Evolutionary conservation across 2,329 filamentous ascomycete species (phyloP).

Genomic region (Nigrospora oryzae): DNA sequence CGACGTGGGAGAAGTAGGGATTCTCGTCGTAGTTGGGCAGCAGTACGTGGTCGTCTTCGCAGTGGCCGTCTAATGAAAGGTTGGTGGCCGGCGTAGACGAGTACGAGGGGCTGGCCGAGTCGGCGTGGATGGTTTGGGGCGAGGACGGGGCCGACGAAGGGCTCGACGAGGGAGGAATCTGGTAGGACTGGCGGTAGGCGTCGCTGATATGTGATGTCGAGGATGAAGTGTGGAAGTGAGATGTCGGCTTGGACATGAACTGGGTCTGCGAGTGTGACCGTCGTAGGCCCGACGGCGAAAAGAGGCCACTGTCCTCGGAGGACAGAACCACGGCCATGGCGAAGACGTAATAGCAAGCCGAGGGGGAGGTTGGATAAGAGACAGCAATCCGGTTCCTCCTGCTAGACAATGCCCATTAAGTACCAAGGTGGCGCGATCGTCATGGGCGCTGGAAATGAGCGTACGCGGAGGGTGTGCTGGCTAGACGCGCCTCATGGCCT

Average conservation of each 20-base stretch:
- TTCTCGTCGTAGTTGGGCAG: slow-evolving; percentile 37
- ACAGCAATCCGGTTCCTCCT: slow-evolving; percentile 13
- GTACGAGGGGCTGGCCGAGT: slow-evolving; percentile 48
- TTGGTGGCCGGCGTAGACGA: slow-evolving; percentile 57
- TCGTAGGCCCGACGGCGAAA: slow-evolving; percentile 43
- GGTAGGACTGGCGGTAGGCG: slow-evolving; percentile 27
- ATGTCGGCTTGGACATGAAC: slow-evolving; percentile 34
- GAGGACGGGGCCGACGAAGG: slow-evolving; percentile 49
- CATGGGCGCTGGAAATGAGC: slow-evolving; percentile 2
- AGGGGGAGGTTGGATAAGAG: not conserved
- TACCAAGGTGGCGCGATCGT: not conserved
- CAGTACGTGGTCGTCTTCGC: slow-evolving; percentile 36
- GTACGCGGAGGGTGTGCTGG: too few species aligned
- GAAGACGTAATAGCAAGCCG: not conserved
- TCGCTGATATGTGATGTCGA: slow-evolving; percentile 38
- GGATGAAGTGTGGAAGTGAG: slow-evolving; percentile 33
- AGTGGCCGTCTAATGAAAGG: slow-evolving; percentile 51
- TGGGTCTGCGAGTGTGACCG: slow-evolving; percentile 54
- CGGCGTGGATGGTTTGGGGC: slow-evolving; percentile 40
- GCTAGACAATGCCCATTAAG: slow-evolving; percentile 8
- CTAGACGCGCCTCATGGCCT: too few species aligned
- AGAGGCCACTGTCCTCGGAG: slow-evolving; percentile 50
- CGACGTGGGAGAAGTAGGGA: slow-evolving; percentile 35
- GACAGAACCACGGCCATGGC: slow-evolving; percentile 48
- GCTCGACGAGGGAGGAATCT: slow-evolving; percentile 32